These are phyloP conservation scores for Blastobotrys illinoisensis DNA, from an alignment of 1,139 yeast species.

Conservation along the genomic window DNA sequence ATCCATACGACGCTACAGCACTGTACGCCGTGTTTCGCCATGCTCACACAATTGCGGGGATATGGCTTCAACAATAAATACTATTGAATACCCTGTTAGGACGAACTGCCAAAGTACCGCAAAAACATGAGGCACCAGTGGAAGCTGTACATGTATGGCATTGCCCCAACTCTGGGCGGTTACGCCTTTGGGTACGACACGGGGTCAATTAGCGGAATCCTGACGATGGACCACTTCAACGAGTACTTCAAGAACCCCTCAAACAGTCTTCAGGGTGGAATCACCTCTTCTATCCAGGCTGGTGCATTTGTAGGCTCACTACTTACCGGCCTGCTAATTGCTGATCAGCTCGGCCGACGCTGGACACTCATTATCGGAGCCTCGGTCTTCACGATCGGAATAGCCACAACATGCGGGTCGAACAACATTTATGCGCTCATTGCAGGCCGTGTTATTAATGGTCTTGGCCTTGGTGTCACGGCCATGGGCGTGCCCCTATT, in stretches of 20 bases:
- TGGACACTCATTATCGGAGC: conserved; percentile 16
- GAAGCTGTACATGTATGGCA: conserved; percentile 8
- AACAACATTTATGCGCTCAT: conserved; percentile 17
- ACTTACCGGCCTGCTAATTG: conserved; percentile 14
- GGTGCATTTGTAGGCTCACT: conserved; percentile 20
- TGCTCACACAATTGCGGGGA: not conserved
- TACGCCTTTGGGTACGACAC: conserved; percentile 18
- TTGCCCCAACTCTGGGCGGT: conserved; percentile 13
- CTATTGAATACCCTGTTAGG: not conserved
- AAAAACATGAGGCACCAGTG: conserved; percentile 3
- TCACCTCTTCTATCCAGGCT: conserved; percentile 19
- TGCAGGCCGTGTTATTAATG: conserved; percentile 37
- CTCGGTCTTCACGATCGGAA: conserved; percentile 14
- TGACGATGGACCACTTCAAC: conserved; percentile 17
- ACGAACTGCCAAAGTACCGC: not conserved
- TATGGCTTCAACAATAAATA: not conserved
- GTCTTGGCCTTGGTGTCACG: conserved; percentile 53
- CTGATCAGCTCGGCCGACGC: conserved; percentile 16
- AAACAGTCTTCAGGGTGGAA: conserved; percentile 18
- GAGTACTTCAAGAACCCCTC: conserved; percentile 16
- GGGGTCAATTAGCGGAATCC: conserved; percentile 17
- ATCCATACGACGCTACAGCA: not conserved
- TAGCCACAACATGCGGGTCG: conserved; percentile 16
- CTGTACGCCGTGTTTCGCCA: not conserved
- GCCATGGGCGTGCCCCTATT: conserved; percentile 52